Base-by-base conservation (phyloP, 2,329 filamentous ascomycete species). In the Claviceps sp. region DNA sequence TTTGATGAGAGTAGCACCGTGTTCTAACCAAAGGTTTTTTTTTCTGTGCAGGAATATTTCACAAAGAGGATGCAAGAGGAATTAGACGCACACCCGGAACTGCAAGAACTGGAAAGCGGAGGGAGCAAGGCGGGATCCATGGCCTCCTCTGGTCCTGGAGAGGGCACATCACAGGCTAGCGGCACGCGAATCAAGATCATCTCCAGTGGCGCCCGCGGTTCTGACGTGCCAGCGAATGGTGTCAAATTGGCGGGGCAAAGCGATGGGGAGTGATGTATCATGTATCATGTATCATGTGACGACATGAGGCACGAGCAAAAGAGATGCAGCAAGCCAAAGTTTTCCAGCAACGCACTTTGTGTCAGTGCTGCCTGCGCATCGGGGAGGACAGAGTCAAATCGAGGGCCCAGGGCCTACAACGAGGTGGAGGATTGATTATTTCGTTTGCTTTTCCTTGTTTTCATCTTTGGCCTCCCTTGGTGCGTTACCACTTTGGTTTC, bases 151-250 rank as follows among this genome's bases (percentile, higher is more conserved):
- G 48, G n/a, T 77, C 76, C 13, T 75, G 79, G 5, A 78, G 70
- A 54, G 74, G 76, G 78, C 49, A 90, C 86, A 26, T 85, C 87
- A 24, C 74, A 84, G 61, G 77, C 81, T 39, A 75, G 72, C 16
- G 68, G 74, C 14, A 81, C 79, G 4, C 74, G 84, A 52, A 90
- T 91, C 68, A 89, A 85, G 71, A 73, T 91, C 56, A 85, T 74
- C 46, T 71, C 69, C 41, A 71, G 64, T 54, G 59, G 65, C 45
- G 61, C 65, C 8, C 66, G 64, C 50, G 48, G 41, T 5, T 48
- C 45, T 24, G 68, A 69, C 51, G 59, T 52, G 47, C 50, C 62
- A 44, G 51, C 61, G 26, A 72, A 71, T 47, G 69, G 69, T 17
- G 63, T 61, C 22, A 70, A 65, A 56, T 66, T 68, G 48, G 62